Base-by-base conservation (phyloP, 768 basidiomycete genomes). In the Psilocybe tampanensis region DNA sequence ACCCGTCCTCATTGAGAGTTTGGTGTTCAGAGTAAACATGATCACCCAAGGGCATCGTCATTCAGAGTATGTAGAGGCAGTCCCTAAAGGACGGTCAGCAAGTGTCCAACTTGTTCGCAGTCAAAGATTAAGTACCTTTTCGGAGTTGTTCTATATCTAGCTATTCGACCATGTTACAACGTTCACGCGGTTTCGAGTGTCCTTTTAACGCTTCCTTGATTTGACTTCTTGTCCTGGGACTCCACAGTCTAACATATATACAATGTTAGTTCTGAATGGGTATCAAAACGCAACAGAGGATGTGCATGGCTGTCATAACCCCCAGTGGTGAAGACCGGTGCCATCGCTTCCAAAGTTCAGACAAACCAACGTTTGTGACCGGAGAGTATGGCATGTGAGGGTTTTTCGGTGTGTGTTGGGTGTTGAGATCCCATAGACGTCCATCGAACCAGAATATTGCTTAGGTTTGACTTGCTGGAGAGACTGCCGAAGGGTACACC, bases 11-110 rank as follows among this genome's bases (percentile, higher is more conserved):
- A 97, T 80, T 23, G 96, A 85, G 66, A 95, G 97, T 68, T 99
- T 95, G 9, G 95, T 95, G 71, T 95, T 96, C 53, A 98, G 80
- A 3, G 97, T 88, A 42, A 99, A 84, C 0, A 95, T 98, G 18
- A 95, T 99, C 8, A 99, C 97, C 96, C 95, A 98, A 67, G 97
- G 0, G 95, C 97, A 65, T 99, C 96, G 59, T 98, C 95, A 70
- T 92, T 94, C 23, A 98, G 76, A 0, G 88, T 87, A 64, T 95
- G 83, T 34, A 98, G 76, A 23, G 86, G 84, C 70, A 85, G 89
- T 0, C 95, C 96, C 90, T 95, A 63, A 47, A 19, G 52, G 56
- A 24, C 54, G 1, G 52, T 47, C 29, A 55, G n/a, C 13, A 44
- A 39, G 36, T 18, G 44, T 39, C 23, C 18, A 50, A 50, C 21